A percentile compares a stretch with the other conserved stretches of the same genome.
Evolutionary conservation across 73 alveolate genomes (phyloP).

Genomic region (Paramecium sexaurelia): DNA sequence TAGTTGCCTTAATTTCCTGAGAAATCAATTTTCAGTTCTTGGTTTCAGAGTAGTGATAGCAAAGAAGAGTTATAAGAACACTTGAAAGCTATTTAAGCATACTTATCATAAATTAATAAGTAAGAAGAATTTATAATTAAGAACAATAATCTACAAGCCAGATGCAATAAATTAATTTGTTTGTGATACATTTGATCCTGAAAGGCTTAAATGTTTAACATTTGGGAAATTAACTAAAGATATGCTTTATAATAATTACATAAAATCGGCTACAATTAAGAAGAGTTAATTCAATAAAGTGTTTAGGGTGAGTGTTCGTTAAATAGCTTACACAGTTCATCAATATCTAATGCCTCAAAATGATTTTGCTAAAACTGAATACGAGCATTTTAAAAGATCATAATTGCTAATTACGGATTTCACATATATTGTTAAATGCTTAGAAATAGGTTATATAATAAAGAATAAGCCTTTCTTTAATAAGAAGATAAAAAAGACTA

Average conservation of each 20-base stretch:
- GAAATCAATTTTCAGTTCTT: slow-evolving; percentile 15
- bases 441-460: neutral
- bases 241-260: neutral
- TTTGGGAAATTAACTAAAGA: neutral
- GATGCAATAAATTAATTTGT: slow-evolving; percentile 15
- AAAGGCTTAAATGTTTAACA: neutral
- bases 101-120: neutral
- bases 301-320: neutral
- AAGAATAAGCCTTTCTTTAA: neutral
- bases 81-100: neutral
- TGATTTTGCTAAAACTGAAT: neutral
- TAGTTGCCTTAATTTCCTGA: slow-evolving; percentile 34
- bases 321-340: neutral
- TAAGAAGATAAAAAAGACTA: neutral
- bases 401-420: neutral
- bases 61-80: neutral
- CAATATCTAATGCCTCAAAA: neutral
- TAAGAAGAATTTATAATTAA: neutral
- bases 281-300: neutral
- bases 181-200: neutral
- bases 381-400: neutral
- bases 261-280: neutral
- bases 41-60: neutral
- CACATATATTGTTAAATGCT: neutral
- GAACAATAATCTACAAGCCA: neutral